phyloP scores from a whole-genome alignment of 1,139 yeast species.

The Pichia sp. region DNA sequence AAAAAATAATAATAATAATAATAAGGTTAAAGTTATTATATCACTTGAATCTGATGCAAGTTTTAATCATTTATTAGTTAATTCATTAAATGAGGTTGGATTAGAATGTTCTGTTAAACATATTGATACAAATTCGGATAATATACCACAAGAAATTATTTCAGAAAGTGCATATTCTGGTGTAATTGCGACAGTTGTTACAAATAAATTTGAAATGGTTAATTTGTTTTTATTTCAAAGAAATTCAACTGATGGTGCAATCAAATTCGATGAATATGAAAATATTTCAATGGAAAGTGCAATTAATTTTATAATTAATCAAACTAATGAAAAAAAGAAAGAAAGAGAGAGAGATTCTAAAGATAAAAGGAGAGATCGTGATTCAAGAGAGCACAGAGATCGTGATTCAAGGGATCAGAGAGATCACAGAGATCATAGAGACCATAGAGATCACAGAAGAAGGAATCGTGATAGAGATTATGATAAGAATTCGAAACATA shows the following conservation, averaged over 20 bases:
- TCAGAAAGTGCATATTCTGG: constrained; percentile 83
- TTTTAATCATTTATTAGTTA: constrained; percentile 53
- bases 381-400: too few species aligned
- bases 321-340: constrained; percentile 1
- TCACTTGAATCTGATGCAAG: constrained; percentile 58
- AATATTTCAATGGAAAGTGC: constrained; percentile 62
- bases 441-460: not conserved
- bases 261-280: constrained; percentile 78
- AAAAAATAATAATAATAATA: too few species aligned
- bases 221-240: constrained; percentile 72
- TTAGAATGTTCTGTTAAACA: constrained; percentile 16
- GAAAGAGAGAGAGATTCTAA: not conserved
- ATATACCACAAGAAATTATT: constrained; percentile 48
- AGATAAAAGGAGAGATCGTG: constrained; percentile 14
- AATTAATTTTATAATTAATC: constrained; percentile 26
- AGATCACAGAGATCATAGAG: constrained; percentile 5
- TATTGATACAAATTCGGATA: constrained; percentile 29
- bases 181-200: constrained; percentile 61
- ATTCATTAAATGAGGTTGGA: constrained; percentile 47
- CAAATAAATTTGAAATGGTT: constrained; percentile 44
- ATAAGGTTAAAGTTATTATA: constrained; percentile 60
- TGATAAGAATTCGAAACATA: too few species aligned
- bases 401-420: constrained; percentile 8
- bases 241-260: constrained; percentile 49
- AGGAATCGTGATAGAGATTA: too few species aligned